phyloP scores from a whole-genome alignment of 345 rosid species.

The Jatropha curcas region DNA sequence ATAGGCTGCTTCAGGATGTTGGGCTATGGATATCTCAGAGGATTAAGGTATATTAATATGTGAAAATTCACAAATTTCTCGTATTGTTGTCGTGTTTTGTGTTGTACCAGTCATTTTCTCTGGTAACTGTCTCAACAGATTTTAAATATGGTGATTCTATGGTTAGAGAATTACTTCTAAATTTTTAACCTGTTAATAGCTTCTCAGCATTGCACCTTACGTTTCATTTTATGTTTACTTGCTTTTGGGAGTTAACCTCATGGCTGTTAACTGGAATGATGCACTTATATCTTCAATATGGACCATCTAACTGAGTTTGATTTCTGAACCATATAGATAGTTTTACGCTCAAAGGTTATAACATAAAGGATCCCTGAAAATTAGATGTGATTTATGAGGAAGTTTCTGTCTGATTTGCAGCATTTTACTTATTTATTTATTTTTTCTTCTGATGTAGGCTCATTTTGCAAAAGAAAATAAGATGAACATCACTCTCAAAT shows the following conservation, averaged over 20 bases:
- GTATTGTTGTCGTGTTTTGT: not conserved
- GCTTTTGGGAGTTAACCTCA: not conserved
- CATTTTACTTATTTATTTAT: not conserved
- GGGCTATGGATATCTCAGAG: slow-evolving; percentile 75
- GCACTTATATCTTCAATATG: not conserved
- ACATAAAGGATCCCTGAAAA: not conserved
- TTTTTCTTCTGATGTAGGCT: slow-evolving; percentile 28
- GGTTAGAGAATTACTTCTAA: not conserved
- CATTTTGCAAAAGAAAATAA: slow-evolving; percentile 38
- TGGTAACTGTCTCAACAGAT: not conserved
- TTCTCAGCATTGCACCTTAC: not conserved
- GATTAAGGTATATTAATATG: slow-evolving; percentile 51
- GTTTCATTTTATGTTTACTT: not conserved
- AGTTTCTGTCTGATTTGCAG: not conserved
- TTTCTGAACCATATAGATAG: not conserved
- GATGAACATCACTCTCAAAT: slow-evolving; percentile 45
- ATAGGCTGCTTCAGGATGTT: slow-evolving; percentile 76
- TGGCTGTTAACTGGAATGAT: not conserved
- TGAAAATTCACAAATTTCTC: not conserved
- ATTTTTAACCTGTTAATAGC: not conserved
- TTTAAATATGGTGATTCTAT: not conserved
- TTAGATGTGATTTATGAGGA: not conserved
- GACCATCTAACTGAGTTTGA: not conserved
- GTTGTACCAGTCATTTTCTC: not conserved
- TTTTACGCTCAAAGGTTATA: not conserved